Conservation (phyloP, 106 monocot genomes). For the Phalaenopsis aphrodite region DNA sequence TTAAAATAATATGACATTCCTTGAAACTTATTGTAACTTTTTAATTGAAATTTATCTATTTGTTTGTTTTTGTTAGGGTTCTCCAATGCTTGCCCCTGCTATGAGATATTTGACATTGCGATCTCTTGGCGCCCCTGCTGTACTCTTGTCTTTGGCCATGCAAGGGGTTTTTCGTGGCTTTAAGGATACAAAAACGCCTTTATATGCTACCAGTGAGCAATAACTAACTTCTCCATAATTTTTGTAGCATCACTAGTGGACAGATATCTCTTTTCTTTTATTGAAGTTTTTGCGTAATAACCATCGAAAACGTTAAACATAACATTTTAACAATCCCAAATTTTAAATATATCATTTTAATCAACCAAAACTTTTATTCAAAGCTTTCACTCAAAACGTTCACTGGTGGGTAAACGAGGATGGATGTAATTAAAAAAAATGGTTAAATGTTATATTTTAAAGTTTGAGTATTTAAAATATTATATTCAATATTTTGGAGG, state of each 20-base stretch:
- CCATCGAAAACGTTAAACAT: too few species aligned
- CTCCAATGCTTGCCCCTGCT: conserved; percentile 49
- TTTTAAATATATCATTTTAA: too few species aligned
- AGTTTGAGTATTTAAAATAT: too few species aligned
- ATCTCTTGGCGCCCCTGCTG: conserved; percentile 56
- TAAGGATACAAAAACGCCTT: conserved; percentile 57
- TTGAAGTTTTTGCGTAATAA: too few species aligned
- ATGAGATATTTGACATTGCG: conserved; percentile 43
- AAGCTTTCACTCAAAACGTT: too few species aligned
- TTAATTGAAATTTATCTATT: background rate
- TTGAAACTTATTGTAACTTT: background rate
- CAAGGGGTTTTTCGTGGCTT: conserved; percentile 72
- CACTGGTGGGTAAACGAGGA: too few species aligned
- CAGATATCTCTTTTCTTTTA: background rate
- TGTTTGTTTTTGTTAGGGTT: conserved; percentile 20
- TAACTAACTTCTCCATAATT: background rate
- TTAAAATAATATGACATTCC: too few species aligned
- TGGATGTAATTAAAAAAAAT: too few species aligned
- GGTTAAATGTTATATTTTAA: too few species aligned
- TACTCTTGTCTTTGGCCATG: conserved; percentile 59
- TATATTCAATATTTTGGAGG: too few species aligned
- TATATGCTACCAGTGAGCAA: conserved; percentile 54
- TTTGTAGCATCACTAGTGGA: background rate
- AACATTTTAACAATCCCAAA: too few species aligned
- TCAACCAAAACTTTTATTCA: too few species aligned